Conservation (phyloP, 805 yeast genomes). For the Yarrowia deformans region DNA sequence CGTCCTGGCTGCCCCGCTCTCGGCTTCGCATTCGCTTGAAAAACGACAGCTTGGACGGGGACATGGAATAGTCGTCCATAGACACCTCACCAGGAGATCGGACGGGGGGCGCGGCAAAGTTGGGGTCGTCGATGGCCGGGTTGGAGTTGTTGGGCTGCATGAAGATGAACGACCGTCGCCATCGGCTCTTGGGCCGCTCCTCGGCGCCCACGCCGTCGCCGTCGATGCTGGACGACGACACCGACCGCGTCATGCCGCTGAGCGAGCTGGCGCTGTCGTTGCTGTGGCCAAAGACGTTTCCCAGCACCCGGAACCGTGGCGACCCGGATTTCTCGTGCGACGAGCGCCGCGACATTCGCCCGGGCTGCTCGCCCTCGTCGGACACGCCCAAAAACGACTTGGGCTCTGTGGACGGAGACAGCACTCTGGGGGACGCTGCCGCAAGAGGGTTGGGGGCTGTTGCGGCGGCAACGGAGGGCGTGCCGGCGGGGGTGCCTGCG, state of each 20-base stretch:
- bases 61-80: constrained; percentile 37
- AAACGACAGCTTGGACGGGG: constrained; percentile 36
- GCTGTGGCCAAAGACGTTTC: constrained; percentile 39
- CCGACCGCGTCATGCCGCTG: constrained; percentile 38
- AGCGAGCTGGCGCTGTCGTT: constrained; percentile 29
- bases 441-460: background rate
- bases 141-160: constrained; percentile 36
- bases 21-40: constrained; percentile 38
- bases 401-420: constrained; percentile 25
- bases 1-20: constrained; percentile 36
- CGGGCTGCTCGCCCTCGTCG: constrained; percentile 17
- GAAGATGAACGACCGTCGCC: constrained; percentile 38
- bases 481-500: background rate
- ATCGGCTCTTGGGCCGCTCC: constrained; percentile 38
- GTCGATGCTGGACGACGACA: constrained; percentile 27
- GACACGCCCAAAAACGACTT: constrained; percentile 22
- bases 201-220: constrained; percentile 33
- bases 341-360: constrained; percentile 18
- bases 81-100: constrained; percentile 39
- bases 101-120: constrained; percentile 25
- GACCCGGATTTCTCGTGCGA: constrained; percentile 37
- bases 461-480: constrained; percentile 8
- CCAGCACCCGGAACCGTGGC: constrained; percentile 38
- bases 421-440: constrained; percentile 10
- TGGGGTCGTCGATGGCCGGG: constrained; percentile 36